Base-by-base conservation (phyloP, 345 rosid species). In the Stellera chamaejasme region DNA sequence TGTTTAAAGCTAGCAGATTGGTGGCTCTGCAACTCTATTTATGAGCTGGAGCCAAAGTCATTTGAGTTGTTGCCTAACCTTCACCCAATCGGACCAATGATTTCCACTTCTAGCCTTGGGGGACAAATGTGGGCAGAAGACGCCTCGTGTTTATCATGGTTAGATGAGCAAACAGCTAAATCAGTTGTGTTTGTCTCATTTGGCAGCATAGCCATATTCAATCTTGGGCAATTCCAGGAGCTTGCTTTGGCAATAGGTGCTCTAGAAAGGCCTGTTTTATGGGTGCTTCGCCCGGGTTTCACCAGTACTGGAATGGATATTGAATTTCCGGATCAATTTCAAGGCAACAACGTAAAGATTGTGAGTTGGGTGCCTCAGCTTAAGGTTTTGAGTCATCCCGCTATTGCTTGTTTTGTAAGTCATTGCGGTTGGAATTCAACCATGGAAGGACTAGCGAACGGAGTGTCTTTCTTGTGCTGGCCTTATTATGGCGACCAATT, bases 381-480 rank as follows among this genome's bases (percentile, higher is more conserved):
- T 1, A 19, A 19, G 1, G 23, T 19, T 1, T 1, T 19, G 23
- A 19, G 23, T 0, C 23, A 19, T 19, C 23, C 23, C 23, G 23
- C 23, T 19, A 19, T 19, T 19, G 0, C 23, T 19, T 19, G 23
- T 19, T 19, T 19, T 19, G 23, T 19, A 19, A 19, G 23, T 19
- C 23, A 19, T 19, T 19, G 23, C 23, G 23, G 23, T 19, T 19
- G 23, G 23, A 19, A 19, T 19, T 19, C 23, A 19, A 60, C 54
- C 15, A 48, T 74, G 23, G 72, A 74, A 59, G 78, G 72, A 5
- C 26, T 54, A 32, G 44, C 69, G 46, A 70, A 48, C 16, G 72
- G 72, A 7, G 66, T 70, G 0, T 69, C 69, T n/a, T 63, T 74
- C 65, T 39, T 74, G 28, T 70, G 75, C 46, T 66, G 72, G 75